Evolutionary conservation across 306 rosid species (phyloP).

Genomic region (Luffa acutangula): DNA sequence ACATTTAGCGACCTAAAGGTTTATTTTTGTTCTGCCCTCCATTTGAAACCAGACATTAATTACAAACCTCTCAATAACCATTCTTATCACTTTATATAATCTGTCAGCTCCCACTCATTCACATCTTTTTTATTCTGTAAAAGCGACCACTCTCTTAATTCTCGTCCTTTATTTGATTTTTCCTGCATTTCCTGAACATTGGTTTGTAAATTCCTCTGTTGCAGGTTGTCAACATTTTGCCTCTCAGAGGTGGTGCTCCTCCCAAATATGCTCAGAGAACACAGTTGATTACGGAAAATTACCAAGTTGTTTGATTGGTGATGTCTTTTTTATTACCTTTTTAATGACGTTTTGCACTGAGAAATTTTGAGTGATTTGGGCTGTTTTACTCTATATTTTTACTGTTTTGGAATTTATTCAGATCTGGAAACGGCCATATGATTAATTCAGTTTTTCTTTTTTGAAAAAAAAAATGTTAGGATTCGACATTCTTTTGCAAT

Average conservation of each 20-base stretch:
- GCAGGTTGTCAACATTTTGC: slow-evolving; percentile 59
- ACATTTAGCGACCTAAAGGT: slow-evolving; percentile 93
- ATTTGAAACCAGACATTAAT: background rate
- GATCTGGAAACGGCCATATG: background rate
- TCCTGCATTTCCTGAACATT: background rate
- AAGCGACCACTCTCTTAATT: background rate
- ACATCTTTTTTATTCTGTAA: background rate
- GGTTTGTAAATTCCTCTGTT: background rate
- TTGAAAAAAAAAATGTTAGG: too few relatives aligned
- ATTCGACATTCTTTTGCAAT: too few relatives aligned
- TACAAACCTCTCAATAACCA: background rate
- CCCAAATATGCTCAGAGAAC: slow-evolving; percentile 83
- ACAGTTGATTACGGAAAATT: slow-evolving; percentile 74
- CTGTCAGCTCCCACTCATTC: background rate
- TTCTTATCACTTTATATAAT: background rate
- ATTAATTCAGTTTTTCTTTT: background rate
- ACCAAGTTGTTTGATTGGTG: slow-evolving; percentile 54
- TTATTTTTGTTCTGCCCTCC: background rate
- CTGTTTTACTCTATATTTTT: background rate
- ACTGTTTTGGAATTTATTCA: background rate
- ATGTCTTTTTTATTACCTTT: background rate
- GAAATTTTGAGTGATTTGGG: background rate
- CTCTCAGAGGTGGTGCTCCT: slow-evolving; percentile 60
- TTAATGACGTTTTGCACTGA: background rate
- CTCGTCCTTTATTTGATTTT: background rate